Conservation (phyloP, 164 flowering plant genomes). For the Tetrastigma voinierianum region DNA sequence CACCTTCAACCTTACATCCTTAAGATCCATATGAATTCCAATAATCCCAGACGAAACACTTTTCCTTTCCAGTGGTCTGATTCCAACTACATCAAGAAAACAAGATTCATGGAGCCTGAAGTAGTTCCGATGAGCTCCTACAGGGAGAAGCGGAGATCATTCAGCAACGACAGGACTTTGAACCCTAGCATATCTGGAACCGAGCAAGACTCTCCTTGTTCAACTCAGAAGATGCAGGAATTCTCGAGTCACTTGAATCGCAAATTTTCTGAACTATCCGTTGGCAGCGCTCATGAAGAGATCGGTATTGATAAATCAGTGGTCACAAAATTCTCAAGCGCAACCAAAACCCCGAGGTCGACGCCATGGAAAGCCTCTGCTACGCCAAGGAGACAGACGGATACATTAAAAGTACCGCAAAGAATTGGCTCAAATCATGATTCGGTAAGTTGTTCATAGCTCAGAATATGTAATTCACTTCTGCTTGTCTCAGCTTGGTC, state of each 20-base stretch:
- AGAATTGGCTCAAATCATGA: constrained; percentile 31
- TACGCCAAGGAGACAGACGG: constrained; percentile 52
- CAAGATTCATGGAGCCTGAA: constrained; percentile 51
- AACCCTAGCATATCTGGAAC: constrained; percentile 67
- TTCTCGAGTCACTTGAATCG: constrained; percentile 29
- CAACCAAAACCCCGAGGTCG: constrained; percentile 46
- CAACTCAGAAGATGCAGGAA: constrained; percentile 37
- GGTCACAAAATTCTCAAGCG: constrained; percentile 31
- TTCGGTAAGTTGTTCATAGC: constrained; percentile 38
- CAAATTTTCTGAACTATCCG: constrained; percentile 42
- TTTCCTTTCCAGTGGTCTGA: constrained; percentile 47
- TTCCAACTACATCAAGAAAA: constrained; percentile 37
- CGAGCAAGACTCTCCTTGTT: constrained; percentile 52
- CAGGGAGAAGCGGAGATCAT: constrained; percentile 49
- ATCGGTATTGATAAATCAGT: constrained; percentile 32
- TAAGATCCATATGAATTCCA: constrained; percentile 60
- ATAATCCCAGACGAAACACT: constrained; percentile 50
- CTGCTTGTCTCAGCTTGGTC: too few relatives aligned
- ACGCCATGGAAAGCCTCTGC: constrained; percentile 52
- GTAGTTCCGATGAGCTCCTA: constrained; percentile 25
- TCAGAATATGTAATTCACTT: not conserved
- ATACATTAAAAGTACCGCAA: constrained; percentile 27
- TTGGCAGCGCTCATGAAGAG: constrained; percentile 43
- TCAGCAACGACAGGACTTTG: constrained; percentile 57
- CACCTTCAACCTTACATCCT: constrained; percentile 76